These are phyloP conservation scores for Peniophora sp. DNA, from an alignment of 1,284 basidiomycete genomes.

Conservation along the genomic window DNA sequence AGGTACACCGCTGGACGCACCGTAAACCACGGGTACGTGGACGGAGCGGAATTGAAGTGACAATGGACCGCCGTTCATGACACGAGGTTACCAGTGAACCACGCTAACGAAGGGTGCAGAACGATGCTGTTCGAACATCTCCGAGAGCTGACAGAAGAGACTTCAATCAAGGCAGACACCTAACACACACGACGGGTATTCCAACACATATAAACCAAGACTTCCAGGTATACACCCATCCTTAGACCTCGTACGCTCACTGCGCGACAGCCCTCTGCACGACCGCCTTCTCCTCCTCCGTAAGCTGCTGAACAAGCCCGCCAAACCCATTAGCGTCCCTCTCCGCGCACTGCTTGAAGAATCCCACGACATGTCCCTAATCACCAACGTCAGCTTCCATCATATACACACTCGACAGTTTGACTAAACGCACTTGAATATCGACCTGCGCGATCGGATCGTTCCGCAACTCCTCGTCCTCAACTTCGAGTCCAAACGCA, in stretches of 20 bases:
- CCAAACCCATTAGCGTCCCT: constrained; percentile 63
- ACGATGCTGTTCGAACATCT: too few species aligned
- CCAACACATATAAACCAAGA: too few species aligned
- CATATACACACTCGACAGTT: background rate
- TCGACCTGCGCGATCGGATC: constrained; percentile 89
- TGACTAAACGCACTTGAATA: constrained; percentile 55
- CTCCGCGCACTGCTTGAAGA: constrained; percentile 64
- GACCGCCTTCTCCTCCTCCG: constrained; percentile 61
- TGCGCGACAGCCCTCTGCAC: constrained; percentile 45
- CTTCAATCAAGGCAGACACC: too few species aligned
- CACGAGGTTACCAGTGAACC: too few species aligned
- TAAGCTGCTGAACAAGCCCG: constrained; percentile 55
- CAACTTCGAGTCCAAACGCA: constrained; percentile 38
- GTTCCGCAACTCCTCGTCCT: constrained; percentile 81
- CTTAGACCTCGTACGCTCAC: background rate
- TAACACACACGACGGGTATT: too few species aligned
- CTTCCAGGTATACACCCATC: too few species aligned
- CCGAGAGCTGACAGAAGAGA: too few species aligned
- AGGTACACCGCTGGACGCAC: too few species aligned
- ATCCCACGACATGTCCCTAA: constrained; percentile 59
- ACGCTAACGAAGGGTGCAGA: too few species aligned
- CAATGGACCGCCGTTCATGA: too few species aligned
- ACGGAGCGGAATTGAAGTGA: too few species aligned
- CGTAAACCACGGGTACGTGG: too few species aligned
- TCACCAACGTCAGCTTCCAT: background rate